Evolutionary conservation across 306 rosid genomes (phyloP).

Genomic region (Gastrolobium villosum): DNA sequence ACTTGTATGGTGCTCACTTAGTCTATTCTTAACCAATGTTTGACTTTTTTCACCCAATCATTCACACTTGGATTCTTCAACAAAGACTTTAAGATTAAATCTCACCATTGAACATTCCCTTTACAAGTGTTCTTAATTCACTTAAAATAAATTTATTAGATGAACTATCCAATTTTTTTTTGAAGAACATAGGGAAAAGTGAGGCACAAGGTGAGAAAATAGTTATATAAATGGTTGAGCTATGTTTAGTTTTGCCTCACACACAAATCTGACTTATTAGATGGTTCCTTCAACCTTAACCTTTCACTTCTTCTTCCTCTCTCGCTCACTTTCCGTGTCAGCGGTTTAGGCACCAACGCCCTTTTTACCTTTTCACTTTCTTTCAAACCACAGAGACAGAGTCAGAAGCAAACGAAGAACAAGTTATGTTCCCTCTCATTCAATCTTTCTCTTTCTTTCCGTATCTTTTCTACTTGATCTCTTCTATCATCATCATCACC

Average conservation of each 20-base stretch:
- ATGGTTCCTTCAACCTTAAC: conserved; percentile 13
- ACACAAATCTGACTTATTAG: conserved; percentile 38
- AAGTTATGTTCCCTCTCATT: background rate
- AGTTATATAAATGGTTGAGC: conserved; percentile 51
- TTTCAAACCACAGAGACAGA: background rate
- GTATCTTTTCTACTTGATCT: background rate
- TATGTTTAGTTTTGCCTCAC: conserved; percentile 20
- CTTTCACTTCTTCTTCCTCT: background rate
- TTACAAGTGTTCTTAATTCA: too few species aligned
- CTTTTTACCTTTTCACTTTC: background rate
- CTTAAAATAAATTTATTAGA: too few species aligned
- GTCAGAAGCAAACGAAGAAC: background rate
- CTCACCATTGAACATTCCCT: too few species aligned
- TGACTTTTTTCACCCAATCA: too few species aligned
- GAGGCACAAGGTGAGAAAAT: conserved; percentile 40
- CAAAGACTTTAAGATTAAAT: too few species aligned
- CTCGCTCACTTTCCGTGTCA: background rate
- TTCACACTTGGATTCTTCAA: too few species aligned
- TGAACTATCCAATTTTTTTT: too few species aligned
- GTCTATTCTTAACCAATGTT: too few species aligned
- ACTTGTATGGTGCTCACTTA: too few species aligned
- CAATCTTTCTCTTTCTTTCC: background rate
- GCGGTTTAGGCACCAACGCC: background rate
- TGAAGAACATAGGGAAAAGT: background rate
- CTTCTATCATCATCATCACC: background rate